Evolutionary conservation across 2,329 filamentous ascomycete species (phyloP).

Genomic region (Chaetomiaceae sp.): DNA sequence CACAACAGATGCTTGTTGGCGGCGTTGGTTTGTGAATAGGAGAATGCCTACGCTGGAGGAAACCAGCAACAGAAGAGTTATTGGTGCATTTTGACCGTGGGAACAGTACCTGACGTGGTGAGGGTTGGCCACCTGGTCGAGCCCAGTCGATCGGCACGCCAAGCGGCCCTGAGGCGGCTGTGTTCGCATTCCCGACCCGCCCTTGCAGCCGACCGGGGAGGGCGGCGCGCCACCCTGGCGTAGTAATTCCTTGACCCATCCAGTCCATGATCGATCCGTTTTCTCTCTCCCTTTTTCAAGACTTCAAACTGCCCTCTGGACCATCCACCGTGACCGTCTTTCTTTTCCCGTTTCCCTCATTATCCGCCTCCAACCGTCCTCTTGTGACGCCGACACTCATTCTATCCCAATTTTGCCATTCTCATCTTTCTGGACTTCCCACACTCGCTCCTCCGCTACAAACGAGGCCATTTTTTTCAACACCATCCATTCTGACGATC

Average conservation of each 20-base stretch:
- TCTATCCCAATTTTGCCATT: background rate
- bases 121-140: too few species aligned
- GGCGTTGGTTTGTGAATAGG: background rate
- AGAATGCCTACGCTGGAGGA: background rate
- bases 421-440: background rate
- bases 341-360: background rate
- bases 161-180: slow-evolving; percentile 11
- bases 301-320: background rate
- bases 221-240: slow-evolving; percentile 3
- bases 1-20: background rate
- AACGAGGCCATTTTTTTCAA: background rate
- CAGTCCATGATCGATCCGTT: too few species aligned
- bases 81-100: too few species aligned
- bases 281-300: slow-evolving; percentile 15
- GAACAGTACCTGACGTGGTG: too few species aligned
- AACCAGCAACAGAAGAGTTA: background rate
- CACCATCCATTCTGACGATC: background rate
- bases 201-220: slow-evolving; percentile 13
- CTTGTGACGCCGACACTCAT: slow-evolving; percentile 19
- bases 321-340: background rate
- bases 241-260: slow-evolving; percentile 7
- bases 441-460: slow-evolving; percentile 11
- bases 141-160: slow-evolving; percentile 11
- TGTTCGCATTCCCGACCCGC: slow-evolving; percentile 11
- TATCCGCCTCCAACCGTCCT: slow-evolving; percentile 18